A percentile compares a stretch with the other conserved stretches of the same genome.
Evolutionary conservation across 2,329 filamentous ascomycete species (phyloP).

Genomic region (Fusarium sp.): DNA sequence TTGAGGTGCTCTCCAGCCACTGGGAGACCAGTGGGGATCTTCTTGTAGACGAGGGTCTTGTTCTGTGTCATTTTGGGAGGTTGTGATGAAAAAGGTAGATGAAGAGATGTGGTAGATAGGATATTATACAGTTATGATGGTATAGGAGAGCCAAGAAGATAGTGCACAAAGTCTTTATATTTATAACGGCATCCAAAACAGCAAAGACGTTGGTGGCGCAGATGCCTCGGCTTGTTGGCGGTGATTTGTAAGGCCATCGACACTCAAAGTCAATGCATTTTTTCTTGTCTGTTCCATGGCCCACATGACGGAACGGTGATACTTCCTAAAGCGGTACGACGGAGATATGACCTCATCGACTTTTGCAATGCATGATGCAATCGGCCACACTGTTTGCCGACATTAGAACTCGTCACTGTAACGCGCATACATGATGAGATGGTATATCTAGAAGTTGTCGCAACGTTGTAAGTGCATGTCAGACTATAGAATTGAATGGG

Average conservation of each 20-base stretch:
- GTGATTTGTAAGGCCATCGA: slow-evolving; percentile 17
- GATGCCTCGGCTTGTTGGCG: slow-evolving; percentile 7
- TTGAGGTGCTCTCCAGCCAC: slow-evolving; percentile 79
- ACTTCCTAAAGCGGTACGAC: slow-evolving; percentile 34
- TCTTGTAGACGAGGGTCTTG: slow-evolving; percentile 83
- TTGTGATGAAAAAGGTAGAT: neutral
- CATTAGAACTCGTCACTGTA: neutral
- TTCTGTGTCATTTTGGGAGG: slow-evolving; percentile 64
- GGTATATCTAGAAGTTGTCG: neutral
- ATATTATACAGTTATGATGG: neutral
- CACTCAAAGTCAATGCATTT: slow-evolving; percentile 31
- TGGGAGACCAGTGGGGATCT: slow-evolving; percentile 76
- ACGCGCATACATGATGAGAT: neutral
- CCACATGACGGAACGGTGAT: slow-evolving; percentile 32
- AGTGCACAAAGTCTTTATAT: neutral
- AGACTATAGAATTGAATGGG: neutral
- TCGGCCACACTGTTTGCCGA: neutral
- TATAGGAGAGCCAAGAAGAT: neutral
- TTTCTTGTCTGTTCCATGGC: slow-evolving; percentile 4
- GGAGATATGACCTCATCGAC: slow-evolving; percentile 22
- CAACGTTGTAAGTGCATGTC: neutral
- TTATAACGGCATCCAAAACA: neutral
- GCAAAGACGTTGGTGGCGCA: slow-evolving; percentile 11
- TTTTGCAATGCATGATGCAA: slow-evolving; percentile 10
- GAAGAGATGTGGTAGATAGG: slow-evolving; percentile 3